Conservation (phyloP, 257 asterid species). For the Solanum microdontum region DNA sequence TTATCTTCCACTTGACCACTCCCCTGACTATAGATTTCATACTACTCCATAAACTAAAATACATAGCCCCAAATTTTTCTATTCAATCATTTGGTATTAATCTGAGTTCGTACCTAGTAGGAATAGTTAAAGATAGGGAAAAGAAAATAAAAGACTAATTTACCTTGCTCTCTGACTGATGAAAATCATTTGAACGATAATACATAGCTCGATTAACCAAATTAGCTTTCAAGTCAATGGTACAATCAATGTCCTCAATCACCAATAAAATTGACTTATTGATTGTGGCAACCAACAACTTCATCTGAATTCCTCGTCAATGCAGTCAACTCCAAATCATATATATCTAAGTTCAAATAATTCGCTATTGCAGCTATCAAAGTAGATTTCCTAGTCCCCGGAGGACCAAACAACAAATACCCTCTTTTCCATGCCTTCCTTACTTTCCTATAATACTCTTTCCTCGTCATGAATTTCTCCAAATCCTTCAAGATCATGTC, state of each 20-base stretch:
- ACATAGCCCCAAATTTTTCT: background rate
- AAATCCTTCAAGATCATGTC: conserved; percentile 5
- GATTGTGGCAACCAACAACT: background rate
- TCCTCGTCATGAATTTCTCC: conserved; percentile 6
- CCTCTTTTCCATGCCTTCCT: conserved; percentile 30
- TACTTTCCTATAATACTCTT: conserved; percentile 9
- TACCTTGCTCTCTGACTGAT: background rate
- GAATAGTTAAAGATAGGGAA: background rate
- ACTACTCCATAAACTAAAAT: background rate
- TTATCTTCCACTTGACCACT: background rate
- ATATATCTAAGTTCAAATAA: background rate
- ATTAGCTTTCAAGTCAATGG: conserved; percentile 3
- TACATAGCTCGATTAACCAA: background rate
- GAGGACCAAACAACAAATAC: conserved; percentile 14
- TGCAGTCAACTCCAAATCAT: conserved; percentile 8
- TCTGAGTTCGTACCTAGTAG: background rate
- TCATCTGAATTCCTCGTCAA: background rate
- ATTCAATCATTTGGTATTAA: background rate
- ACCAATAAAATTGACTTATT: conserved; percentile 7
- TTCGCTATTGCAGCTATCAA: background rate
- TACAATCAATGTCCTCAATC: conserved; percentile 19
- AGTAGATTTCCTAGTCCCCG: background rate
- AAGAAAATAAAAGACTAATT: background rate
- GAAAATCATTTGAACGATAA: background rate
- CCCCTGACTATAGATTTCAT: background rate